These are phyloP conservation scores for Coniochaeta sp. DNA, from an alignment of 2,329 filamentous ascomycete genomes.

Conservation along the genomic window DNA sequence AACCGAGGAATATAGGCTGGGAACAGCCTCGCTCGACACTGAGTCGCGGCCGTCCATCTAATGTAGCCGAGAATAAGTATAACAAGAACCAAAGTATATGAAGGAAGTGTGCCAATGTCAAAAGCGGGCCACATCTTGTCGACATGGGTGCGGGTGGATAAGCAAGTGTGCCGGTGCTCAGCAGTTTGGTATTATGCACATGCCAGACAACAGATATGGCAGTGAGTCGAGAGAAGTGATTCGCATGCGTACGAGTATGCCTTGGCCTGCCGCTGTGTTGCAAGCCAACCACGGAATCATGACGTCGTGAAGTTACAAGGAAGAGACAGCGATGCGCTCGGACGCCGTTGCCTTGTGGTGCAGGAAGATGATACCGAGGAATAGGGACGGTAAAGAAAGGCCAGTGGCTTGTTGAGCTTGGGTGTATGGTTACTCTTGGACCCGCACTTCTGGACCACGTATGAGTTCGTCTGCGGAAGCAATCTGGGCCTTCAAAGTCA, in stretches of 20 bases:
- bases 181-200: neutral
- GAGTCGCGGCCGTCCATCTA: neutral
- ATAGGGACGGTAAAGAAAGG: neutral
- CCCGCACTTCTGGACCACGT: constrained; percentile 4
- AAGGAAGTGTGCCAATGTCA: neutral
- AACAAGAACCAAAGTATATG: neutral
- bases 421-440: constrained; percentile 1
- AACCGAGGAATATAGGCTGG: neutral
- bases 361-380: neutral
- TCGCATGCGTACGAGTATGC: too few relatives aligned
- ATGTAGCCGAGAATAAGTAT: neutral
- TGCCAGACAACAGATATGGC: neutral
- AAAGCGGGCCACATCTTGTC: neutral
- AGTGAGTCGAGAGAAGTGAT: neutral
- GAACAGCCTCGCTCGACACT: neutral
- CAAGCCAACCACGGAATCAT: too few relatives aligned
- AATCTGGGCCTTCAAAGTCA: constrained; percentile 5
- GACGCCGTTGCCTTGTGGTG: neutral
- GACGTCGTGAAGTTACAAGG: too few relatives aligned
- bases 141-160: neutral
- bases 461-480: neutral
- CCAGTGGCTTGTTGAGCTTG: neutral
- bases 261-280: too few relatives aligned
- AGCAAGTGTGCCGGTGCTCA: neutral
- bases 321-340: too few relatives aligned